These are phyloP conservation scores for Geosmithia flava DNA, from an alignment of 2,329 filamentous ascomycete species.

Conservation along the genomic window DNA sequence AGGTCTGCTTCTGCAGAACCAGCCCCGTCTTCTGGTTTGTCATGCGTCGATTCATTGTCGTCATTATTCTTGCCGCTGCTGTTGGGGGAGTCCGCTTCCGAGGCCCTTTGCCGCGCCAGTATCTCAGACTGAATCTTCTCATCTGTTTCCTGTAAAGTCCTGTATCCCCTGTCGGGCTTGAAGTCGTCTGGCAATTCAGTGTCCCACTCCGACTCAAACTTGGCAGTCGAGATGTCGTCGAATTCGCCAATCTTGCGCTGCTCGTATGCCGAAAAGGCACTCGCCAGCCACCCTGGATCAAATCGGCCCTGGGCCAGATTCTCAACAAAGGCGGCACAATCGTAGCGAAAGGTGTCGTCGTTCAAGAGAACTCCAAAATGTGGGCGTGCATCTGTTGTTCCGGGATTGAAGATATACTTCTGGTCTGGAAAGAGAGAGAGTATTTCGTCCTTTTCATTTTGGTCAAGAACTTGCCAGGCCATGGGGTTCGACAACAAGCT, in stretches of 20 bases:
- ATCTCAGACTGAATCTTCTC: not conserved
- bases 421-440: constrained; percentile 23
- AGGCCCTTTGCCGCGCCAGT: not conserved
- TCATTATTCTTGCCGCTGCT: not conserved
- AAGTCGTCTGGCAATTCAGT: constrained; percentile 23
- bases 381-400: constrained; percentile 22
- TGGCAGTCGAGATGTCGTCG: constrained; percentile 29
- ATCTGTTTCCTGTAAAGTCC: not conserved
- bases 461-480: constrained; percentile 22
- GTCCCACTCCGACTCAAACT: constrained; percentile 36
- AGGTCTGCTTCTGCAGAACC: not conserved
- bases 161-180: constrained; percentile 6
- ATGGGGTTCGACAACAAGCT: constrained; percentile 21
- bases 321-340: constrained; percentile 31
- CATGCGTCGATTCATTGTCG: not conserved
- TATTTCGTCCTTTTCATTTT: constrained; percentile 20
- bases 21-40: not conserved
- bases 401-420: constrained; percentile 22
- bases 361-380: constrained; percentile 29
- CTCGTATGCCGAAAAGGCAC: constrained; percentile 38
- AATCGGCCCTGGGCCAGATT: constrained; percentile 34
- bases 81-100: not conserved
- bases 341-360: constrained; percentile 33
- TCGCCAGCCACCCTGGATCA: constrained; percentile 37
- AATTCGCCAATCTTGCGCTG: constrained; percentile 35